Evolutionary conservation across 768 basidiomycete genomes (phyloP).

Genomic region (Calocera viscosa): DNA sequence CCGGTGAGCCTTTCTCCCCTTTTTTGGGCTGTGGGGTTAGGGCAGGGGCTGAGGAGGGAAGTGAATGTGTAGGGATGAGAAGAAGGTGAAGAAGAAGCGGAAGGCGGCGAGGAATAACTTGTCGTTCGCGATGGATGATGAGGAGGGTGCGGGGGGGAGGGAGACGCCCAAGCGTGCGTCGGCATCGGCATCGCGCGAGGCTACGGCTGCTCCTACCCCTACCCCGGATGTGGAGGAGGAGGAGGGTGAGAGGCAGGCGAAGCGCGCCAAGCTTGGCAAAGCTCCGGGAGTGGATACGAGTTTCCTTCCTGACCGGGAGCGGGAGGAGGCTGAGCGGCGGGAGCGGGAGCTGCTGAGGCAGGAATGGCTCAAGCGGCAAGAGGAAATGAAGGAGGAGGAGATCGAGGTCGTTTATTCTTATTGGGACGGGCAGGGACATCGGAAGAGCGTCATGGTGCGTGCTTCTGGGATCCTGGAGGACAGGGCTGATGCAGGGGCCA

Average conservation of each 20-base stretch:
- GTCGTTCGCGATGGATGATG: slow-evolving; percentile 85
- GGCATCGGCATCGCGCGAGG: background rate
- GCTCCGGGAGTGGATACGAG: slow-evolving; percentile 96
- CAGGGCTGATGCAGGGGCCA: slow-evolving; percentile 26
- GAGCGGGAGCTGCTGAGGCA: slow-evolving; percentile 80
- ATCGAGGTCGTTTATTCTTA: slow-evolving; percentile 93
- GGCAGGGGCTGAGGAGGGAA: slow-evolving; percentile 28
- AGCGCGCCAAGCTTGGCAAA: slow-evolving; percentile 75
- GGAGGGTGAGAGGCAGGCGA: slow-evolving; percentile 36
- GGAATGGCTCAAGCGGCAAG: slow-evolving; percentile 70
- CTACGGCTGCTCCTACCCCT: background rate
- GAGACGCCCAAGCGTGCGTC: background rate
- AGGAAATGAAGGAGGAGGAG: slow-evolving; percentile 53
- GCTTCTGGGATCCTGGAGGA: background rate
- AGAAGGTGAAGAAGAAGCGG: slow-evolving; percentile 84
- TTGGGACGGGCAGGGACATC: slow-evolving; percentile 97
- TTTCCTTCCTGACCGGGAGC: slow-evolving; percentile 93
- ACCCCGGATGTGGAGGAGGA: background rate
- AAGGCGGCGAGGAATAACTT: slow-evolving; percentile 77
- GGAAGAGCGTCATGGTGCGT: slow-evolving; percentile 79
- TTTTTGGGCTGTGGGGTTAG: slow-evolving; percentile 10
- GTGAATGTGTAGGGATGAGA: slow-evolving; percentile 67
- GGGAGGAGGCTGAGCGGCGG: slow-evolving; percentile 81
- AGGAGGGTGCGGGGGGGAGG: slow-evolving; percentile 32
- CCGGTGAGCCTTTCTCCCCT: slow-evolving; percentile 52